Conservation (phyloP, 495 filamentous ascomycete species). For the Penicillium longicatenatum region DNA sequence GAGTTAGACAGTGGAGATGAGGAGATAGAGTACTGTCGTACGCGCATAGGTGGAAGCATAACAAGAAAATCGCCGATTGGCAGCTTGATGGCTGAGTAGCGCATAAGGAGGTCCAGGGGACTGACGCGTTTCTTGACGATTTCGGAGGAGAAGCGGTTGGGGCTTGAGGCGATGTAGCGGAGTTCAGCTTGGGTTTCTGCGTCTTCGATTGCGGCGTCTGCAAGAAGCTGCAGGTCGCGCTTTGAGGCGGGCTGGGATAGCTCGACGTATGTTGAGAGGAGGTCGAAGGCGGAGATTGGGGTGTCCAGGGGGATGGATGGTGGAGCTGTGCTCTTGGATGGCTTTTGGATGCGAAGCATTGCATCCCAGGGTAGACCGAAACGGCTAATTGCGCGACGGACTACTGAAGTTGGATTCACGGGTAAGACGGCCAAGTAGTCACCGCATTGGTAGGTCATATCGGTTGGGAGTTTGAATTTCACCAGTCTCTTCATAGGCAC, state of each 20-base stretch:
- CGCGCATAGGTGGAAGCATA: constrained; percentile 72
- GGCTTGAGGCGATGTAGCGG: constrained; percentile 33
- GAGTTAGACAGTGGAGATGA: constrained; percentile 68
- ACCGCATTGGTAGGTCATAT: constrained; percentile 67
- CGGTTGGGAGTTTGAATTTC: constrained; percentile 64
- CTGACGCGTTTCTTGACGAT: constrained; percentile 60
- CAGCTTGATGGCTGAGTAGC: constrained; percentile 55
- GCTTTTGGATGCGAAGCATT: constrained; percentile 45
- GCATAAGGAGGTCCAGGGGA: constrained; percentile 64
- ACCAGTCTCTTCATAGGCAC: constrained; percentile 65
- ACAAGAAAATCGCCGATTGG: constrained; percentile 64
- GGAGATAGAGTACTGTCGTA: constrained; percentile 79
- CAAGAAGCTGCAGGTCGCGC: constrained; percentile 50
- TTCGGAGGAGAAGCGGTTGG: constrained; percentile 49
- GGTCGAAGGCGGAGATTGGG: constrained; percentile 60
- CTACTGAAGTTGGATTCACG: constrained; percentile 60
- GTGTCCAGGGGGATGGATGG: constrained; percentile 59
- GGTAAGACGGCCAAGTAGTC: constrained; percentile 78
- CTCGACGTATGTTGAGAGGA: constrained; percentile 72
- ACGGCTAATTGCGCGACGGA: constrained; percentile 55
- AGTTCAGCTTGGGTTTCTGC: constrained; percentile 33
- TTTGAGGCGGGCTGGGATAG: constrained; percentile 67
- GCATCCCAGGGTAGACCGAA: constrained; percentile 66
- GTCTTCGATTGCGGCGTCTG: constrained; percentile 37
- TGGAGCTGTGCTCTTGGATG: constrained; percentile 34